Conservation (phyloP, 2,329 filamentous ascomycete genomes). For the Diaporthe caulivora region DNA sequence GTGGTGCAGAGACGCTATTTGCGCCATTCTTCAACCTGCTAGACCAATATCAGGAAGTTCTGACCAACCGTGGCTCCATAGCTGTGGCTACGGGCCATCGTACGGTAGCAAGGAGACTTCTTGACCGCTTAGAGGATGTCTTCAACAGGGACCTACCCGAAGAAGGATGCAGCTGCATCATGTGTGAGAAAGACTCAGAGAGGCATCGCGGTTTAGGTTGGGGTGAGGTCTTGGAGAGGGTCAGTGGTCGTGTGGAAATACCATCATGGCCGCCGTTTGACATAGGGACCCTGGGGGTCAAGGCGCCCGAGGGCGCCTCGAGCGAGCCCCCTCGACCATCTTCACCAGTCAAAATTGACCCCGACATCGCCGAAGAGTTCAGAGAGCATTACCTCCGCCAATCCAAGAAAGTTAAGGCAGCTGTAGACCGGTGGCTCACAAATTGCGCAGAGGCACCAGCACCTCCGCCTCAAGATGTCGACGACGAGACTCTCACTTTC, state of each 20-base stretch:
- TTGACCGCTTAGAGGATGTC: slow-evolving; percentile 93
- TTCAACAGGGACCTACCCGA: slow-evolving; percentile 93
- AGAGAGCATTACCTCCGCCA: slow-evolving; percentile 92
- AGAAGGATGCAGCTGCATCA: slow-evolving; percentile 86
- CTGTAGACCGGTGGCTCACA: slow-evolving; percentile 90
- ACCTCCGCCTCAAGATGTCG: slow-evolving; percentile 86
- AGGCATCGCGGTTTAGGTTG: slow-evolving; percentile 84
- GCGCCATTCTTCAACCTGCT: slow-evolving; percentile 85
- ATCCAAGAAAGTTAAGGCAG: slow-evolving; percentile 91
- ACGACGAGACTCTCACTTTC: slow-evolving; percentile 94
- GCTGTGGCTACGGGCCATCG: slow-evolving; percentile 96
- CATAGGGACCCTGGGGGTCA: slow-evolving; percentile 71
- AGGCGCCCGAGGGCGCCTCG: slow-evolving; percentile 73
- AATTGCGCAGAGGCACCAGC: slow-evolving; percentile 80
- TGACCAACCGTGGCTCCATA: slow-evolving; percentile 86
- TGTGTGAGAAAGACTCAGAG: slow-evolving; percentile 76
- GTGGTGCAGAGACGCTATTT: slow-evolving; percentile 81
- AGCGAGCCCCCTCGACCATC: slow-evolving; percentile 68
- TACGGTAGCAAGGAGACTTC: slow-evolving; percentile 88
- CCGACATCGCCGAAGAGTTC: slow-evolving; percentile 94
- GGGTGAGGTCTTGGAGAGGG: slow-evolving; percentile 95
- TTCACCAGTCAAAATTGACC: slow-evolving; percentile 82
- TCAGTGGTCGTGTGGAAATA: slow-evolving; percentile 88
- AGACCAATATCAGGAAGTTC: slow-evolving; percentile 86
- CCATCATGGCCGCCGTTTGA: slow-evolving; percentile 92